Base-by-base conservation (phyloP, 1,284 basidiomycete genomes). In the Mixia osmundae region DNA sequence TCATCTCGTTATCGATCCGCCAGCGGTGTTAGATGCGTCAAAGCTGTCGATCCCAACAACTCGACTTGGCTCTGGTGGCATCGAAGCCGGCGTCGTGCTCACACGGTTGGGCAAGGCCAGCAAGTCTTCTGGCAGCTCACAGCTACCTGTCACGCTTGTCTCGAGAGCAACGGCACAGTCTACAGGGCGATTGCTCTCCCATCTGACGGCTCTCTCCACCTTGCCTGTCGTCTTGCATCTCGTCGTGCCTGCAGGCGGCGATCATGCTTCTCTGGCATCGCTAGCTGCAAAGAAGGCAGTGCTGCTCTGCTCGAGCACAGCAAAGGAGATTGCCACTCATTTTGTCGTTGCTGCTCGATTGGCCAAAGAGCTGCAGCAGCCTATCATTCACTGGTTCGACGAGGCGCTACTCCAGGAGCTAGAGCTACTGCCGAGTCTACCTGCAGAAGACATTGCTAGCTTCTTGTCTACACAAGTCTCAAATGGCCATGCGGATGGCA, bases 321-420 rank as follows among this genome's bases (percentile, higher is more conserved):
- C 67, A 2, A 67, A 72, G 50, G 65, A 75, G 46, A 72, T 72
- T 2, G 70, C 76, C 49, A 73, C 76, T 50, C 66, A 76, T 47
- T 68, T 71, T 9, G 55, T 78, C 12, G 60, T 78, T n/a, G 73
- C 72, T 18, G 66, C 70, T 37, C 65, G 67, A 32, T 57, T 79
- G 28, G 72, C 76, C 3, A 60, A 61, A 35, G 58, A 64, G 8
- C 62, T 69, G 45, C 61, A 62, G 38, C 66, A 63, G 35, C 64
- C 67, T 2, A 79, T 89, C 12, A 63, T 89, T 35, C 83, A 94
- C 53, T 72, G 70, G 29, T 85, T 83, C 9, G 40, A 36, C 10
- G 55, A 51, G 69, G n/a, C 55, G 66, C 36, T 58, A 61, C 19
- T 35, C 41, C 25, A 39, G 44, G 24, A 44, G 44, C 33, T 45